Conservation (phyloP, 1,284 basidiomycete species). For the Taiwanofungus camphoratus region DNA sequence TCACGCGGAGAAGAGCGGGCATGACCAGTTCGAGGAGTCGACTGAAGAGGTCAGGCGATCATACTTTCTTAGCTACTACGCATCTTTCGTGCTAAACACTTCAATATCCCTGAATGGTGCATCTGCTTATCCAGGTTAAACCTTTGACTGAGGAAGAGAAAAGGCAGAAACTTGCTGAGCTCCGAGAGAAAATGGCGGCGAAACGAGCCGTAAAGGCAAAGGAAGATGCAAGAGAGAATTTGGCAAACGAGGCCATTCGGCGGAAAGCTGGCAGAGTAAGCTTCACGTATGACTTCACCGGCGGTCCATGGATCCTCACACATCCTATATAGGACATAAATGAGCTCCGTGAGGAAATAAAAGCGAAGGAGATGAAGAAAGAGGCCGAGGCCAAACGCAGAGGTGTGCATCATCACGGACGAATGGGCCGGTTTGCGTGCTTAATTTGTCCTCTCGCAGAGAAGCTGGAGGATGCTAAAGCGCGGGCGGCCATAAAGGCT, state of each 20-base stretch:
- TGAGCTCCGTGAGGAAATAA: constrained; percentile 71
- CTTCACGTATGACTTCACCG: constrained; percentile 2
- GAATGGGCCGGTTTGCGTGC: too few relatives aligned
- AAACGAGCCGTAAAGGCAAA: constrained; percentile 70
- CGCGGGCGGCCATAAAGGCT: constrained; percentile 78
- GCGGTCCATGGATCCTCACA: constrained; percentile 3
- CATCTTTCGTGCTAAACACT: too few relatives aligned
- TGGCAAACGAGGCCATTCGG: constrained; percentile 75
- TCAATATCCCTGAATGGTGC: too few relatives aligned
- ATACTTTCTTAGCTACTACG: too few relatives aligned
- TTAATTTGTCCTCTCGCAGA: constrained; percentile 45
- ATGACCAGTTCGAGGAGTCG: constrained; percentile 93
- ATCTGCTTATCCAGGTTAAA: constrained; percentile 52
- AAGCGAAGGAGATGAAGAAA: constrained; percentile 74
- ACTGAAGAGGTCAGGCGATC: constrained; percentile 96
- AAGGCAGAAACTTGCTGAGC: constrained; percentile 73
- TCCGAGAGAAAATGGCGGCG: constrained; percentile 70
- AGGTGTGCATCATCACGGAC: constrained; percentile 39
- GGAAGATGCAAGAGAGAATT: constrained; percentile 66
- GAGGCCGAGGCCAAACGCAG: constrained; percentile 74
- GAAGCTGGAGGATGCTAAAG: constrained; percentile 81
- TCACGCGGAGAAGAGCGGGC: constrained; percentile 94
- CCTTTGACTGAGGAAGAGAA: constrained; percentile 96
- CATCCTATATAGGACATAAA: constrained; percentile 51
- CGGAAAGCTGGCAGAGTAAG: constrained; percentile 81